Conservation (phyloP, 148 eudicot genomes). For the Vaccinium macrocarpon region DNA sequence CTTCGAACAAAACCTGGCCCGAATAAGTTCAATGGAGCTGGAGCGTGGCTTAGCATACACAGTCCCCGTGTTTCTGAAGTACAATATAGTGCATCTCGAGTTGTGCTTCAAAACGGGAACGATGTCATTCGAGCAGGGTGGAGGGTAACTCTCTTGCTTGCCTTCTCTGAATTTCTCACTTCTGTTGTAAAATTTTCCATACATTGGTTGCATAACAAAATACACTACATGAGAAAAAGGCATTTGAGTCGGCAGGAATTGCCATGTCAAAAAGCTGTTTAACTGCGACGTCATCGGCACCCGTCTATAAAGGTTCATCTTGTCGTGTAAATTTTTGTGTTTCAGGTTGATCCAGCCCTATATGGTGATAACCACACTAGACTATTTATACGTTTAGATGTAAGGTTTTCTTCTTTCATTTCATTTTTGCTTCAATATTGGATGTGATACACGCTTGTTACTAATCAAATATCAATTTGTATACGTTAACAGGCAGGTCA, state of each 20-base stretch:
- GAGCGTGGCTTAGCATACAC: neutral
- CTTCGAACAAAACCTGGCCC: too few species aligned
- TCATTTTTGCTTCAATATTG: neutral
- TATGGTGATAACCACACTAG: neutral
- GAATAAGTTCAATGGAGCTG: too few species aligned
- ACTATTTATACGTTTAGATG: neutral
- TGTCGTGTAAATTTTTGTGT: neutral
- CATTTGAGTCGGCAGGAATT: too few species aligned
- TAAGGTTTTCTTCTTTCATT: neutral
- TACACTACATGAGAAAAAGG: too few species aligned
- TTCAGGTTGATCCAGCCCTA: neutral
- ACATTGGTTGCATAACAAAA: neutral
- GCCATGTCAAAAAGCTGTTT: too few species aligned
- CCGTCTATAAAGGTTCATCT: too few species aligned
- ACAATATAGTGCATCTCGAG: neutral
- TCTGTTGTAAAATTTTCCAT: neutral
- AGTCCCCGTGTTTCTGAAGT: neutral
- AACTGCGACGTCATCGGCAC: too few species aligned
- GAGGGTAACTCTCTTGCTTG: neutral
- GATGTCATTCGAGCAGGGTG: neutral
- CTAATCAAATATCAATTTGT: neutral
- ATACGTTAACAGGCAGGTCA: neutral
- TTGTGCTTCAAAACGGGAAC: neutral
- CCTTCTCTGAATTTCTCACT: neutral
- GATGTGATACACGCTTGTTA: neutral